phyloP scores from a whole-genome alignment of 2,329 filamentous ascomycete species.

The Hymenoscyphus occultus region DNA sequence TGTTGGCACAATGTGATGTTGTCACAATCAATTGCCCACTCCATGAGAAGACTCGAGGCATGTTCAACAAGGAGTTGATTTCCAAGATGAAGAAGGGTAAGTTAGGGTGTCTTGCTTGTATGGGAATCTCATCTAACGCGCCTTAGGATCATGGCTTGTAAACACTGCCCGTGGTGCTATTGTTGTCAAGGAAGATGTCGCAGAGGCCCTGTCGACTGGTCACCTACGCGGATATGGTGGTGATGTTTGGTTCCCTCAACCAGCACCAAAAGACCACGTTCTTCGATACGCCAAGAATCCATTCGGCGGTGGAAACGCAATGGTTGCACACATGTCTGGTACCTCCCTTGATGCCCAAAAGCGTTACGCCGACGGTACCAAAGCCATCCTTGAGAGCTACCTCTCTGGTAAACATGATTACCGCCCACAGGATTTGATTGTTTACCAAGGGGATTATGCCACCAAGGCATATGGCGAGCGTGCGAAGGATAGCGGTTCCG shows the following conservation, averaged over 20 bases:
- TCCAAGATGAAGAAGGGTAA: constrained; percentile 97
- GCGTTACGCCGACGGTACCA: constrained; percentile 82
- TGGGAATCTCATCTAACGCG: not conserved
- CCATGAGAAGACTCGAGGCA: constrained; percentile 92
- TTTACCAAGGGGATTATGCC: constrained; percentile 85
- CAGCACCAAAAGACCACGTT: constrained; percentile 87
- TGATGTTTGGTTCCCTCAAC: constrained; percentile 91
- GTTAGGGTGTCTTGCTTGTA: constrained; percentile 69
- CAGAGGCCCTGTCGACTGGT: constrained; percentile 84
- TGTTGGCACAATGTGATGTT: constrained; percentile 90
- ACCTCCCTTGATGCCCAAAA: constrained; percentile 98
- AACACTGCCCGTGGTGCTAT: constrained; percentile 99
- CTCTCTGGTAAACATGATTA: constrained; percentile 87
- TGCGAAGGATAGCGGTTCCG: constrained; percentile 23
- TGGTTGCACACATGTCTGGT: constrained; percentile 98
- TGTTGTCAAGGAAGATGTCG: constrained; percentile 98
- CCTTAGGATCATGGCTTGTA: constrained; percentile 85
- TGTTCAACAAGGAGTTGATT: constrained; percentile 99
- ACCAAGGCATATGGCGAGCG: constrained; percentile 61
- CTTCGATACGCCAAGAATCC: constrained; percentile 92
- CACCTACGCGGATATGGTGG: constrained; percentile 88
- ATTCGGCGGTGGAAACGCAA: constrained; percentile 96
- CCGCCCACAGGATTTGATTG: constrained; percentile 84
- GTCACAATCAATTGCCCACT: constrained; percentile 99
- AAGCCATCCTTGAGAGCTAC: constrained; percentile 89